These are phyloP conservation scores for Polygonum aviculare DNA, from an alignment of 148 eudicot species.

Conservation along the genomic window DNA sequence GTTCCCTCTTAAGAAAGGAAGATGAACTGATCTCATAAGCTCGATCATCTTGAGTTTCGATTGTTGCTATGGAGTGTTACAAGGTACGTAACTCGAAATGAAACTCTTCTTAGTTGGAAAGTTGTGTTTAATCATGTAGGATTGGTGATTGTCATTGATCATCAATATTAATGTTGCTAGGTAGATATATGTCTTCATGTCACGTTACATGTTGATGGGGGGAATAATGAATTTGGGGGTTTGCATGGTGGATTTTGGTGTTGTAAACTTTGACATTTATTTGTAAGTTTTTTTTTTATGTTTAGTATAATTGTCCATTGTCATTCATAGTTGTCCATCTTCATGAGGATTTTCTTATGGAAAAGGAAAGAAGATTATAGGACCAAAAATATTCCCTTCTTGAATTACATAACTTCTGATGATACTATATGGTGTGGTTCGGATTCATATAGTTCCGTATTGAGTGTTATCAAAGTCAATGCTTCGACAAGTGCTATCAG, in stretches of 20 bases:
- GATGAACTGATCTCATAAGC: not conserved
- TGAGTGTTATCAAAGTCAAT: too few species aligned
- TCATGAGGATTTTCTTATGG: not conserved
- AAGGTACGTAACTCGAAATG: not conserved
- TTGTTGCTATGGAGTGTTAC: not conserved
- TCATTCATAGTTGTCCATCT: not conserved
- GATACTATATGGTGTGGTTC: too few species aligned
- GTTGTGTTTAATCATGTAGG: not conserved
- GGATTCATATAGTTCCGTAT: too few species aligned
- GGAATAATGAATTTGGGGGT: not conserved
- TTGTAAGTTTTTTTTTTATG: not conserved
- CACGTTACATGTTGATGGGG: not conserved
- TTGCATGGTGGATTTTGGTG: not conserved
- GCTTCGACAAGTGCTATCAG: too few species aligned
- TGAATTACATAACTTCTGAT: too few species aligned
- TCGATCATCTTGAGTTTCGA: not conserved
- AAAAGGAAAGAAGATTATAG: too few species aligned
- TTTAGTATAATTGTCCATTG: not conserved
- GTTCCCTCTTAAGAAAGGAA: conserved; percentile 38
- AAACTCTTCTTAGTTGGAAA: not conserved
- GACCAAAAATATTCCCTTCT: too few species aligned
- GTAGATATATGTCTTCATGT: not conserved
- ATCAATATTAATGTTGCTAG: not conserved
- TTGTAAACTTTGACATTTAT: conserved; percentile 5
- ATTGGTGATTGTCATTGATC: not conserved